These are phyloP conservation scores for Tricholoma hemisulphureum DNA, from an alignment of 768 basidiomycete genomes.

Conservation along the genomic window DNA sequence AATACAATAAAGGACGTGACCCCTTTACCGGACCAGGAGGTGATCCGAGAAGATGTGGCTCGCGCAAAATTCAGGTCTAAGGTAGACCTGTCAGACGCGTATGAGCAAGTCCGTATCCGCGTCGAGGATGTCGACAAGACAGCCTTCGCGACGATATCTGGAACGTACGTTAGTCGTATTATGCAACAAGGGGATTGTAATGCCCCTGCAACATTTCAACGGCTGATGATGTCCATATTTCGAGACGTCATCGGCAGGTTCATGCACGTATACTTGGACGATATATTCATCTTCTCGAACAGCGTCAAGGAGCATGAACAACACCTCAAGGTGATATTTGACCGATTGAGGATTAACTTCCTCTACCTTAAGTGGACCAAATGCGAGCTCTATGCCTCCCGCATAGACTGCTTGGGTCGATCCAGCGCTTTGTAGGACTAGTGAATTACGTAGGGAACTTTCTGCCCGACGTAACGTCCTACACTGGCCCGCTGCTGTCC, in stretches of 20 bases:
- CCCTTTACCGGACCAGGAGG: constrained; percentile 42
- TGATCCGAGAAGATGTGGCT: constrained; percentile 30
- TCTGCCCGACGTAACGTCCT: constrained; percentile 34
- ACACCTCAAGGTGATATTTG: background rate
- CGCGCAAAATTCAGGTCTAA: constrained; percentile 32
- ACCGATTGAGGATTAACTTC: background rate
- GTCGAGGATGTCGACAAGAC: constrained; percentile 22
- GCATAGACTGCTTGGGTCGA: too few species aligned
- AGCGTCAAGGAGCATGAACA: too few species aligned
- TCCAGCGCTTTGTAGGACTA: constrained; percentile 40
- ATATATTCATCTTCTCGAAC: constrained; percentile 18
- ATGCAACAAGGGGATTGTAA: constrained; percentile 32
- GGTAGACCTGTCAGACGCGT: constrained; percentile 41
- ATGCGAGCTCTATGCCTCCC: background rate
- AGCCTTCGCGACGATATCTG: constrained; percentile 33
- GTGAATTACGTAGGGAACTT: constrained; percentile 38
- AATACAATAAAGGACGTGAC: constrained; percentile 41
- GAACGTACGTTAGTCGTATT: constrained; percentile 28
- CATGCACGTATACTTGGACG: constrained; percentile 13
- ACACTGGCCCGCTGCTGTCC: constrained; percentile 28
- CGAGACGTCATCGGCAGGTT: constrained; percentile 1
- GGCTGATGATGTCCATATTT: too few species aligned
- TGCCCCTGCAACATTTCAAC: background rate
- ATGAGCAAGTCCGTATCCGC: constrained; percentile 39
- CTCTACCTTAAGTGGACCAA: background rate